Percentiles rank a stretch among this genome's conserved stretches.
Conservation (phyloP, 202 grass and related monocot species). For the Zoysia matrella region DNA sequence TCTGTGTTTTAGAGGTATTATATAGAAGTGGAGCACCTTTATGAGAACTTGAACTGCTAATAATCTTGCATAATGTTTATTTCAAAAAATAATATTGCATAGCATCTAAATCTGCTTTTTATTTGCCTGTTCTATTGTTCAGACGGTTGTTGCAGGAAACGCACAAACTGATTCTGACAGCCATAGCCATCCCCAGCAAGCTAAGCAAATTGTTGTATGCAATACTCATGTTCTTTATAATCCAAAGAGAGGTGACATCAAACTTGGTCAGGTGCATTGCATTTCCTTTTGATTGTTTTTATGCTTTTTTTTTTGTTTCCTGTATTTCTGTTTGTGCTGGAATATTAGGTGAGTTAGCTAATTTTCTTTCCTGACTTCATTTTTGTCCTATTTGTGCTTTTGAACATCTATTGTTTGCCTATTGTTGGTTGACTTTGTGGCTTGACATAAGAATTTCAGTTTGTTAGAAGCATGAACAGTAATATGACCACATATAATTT, state of each 20-base stretch:
- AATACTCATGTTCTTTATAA: constrained; percentile 97
- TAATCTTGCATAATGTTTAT: constrained; percentile 24
- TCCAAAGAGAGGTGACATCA: constrained; percentile 95
- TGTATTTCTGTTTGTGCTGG: neutral
- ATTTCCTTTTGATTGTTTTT: constrained; percentile 28
- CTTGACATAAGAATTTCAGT: constrained; percentile 19
- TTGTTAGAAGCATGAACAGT: constrained; percentile 9
- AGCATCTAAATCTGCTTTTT: constrained; percentile 27
- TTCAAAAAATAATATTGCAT: no score
- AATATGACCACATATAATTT: neutral
- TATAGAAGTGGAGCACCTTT: constrained; percentile 26
- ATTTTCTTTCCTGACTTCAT: neutral
- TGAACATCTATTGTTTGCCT: neutral
- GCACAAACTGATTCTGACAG: constrained; percentile 61
- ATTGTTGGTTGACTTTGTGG: neutral
- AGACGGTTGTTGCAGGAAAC: constrained; percentile 55
- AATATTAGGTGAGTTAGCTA: constrained; percentile 17
- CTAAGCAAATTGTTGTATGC: constrained; percentile 78
- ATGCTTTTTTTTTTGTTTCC: constrained; percentile 17
- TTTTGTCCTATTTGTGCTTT: neutral
- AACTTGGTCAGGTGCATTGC: constrained; percentile 85
- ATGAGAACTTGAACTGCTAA: constrained; percentile 39
- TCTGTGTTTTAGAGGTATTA: constrained; percentile 93
- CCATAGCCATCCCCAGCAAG: constrained; percentile 42
- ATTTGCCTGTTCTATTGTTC: constrained; percentile 43